Evolutionary conservation across 2,329 filamentous ascomycete genomes (phyloP), one percentile per base, ranked within the genome.

Genomic region (Samsoniella hepiali): DNA sequence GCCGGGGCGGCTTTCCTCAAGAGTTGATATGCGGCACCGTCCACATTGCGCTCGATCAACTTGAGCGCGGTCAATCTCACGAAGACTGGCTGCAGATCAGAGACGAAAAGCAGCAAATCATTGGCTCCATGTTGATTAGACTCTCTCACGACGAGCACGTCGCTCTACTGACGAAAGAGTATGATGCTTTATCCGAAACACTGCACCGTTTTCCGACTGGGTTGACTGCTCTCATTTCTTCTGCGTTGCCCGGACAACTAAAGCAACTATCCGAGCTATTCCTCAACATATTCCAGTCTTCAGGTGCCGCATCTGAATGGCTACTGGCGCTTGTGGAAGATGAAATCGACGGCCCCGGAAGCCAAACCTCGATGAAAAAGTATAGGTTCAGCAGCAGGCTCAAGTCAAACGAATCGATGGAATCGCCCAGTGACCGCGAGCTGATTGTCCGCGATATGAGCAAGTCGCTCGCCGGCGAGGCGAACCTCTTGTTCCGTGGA

Each of bases 281-380:
- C 44, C 79, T 98, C 67, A 96, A 98, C 73, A 96, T 99, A 59
- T 99, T 94, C 70, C 95, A 99, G 72, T 93, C 96, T 3, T 94
- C 93, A 2, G 92, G 91, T 0, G 86, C 86, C 44, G 90, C 91
- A 2, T 84, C 84, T 50, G 92, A 97, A 64, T 99, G 95, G 95
- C 83, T 99, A 29, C 95, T 92, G 81, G 88, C 91, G 2, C 80
- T 99, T 47, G 91, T 97, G 0, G 95, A 99, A 75, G 94, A 98
- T 72, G 95, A 99, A 75, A 98, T 99, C 63, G 95, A 98, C 71
- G 94, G 94, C 0, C 88, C 95, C 22, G 87, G 92, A 62, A 96
- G 89, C 72, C 93, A 97, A 69, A 87, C 88, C 15, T 86, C 89
- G 0, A 84, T 89, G 66, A 91, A 88, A 80, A 81, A 90, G 82